Evolutionary conservation across 1,284 basidiomycete genomes (phyloP).

Genomic region (Irpex sp.): DNA sequence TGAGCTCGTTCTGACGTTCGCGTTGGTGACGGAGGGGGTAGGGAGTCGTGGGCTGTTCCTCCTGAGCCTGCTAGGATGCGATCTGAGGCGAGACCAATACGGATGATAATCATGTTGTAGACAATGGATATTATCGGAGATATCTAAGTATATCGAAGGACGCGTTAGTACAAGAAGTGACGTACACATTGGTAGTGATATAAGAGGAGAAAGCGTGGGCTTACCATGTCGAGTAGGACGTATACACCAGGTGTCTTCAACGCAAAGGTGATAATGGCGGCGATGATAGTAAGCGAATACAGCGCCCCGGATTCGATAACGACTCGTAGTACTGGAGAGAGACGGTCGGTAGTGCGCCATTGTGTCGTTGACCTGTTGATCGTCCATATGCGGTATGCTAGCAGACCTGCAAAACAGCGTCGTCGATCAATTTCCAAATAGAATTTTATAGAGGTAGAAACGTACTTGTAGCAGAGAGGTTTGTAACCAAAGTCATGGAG

Average conservation of each 20-base stretch:
- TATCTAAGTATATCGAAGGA: constrained; percentile 14
- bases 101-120: constrained; percentile 29
- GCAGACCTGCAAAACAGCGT: constrained; percentile 15
- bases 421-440: background rate
- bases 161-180: background rate
- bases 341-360: constrained; percentile 15
- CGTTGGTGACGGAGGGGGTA: background rate
- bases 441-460: background rate
- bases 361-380: constrained; percentile 20
- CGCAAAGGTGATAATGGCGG: constrained; percentile 30
- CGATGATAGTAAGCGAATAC: constrained; percentile 30
- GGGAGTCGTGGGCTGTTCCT: background rate
- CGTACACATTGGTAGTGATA: background rate
- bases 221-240: constrained; percentile 31
- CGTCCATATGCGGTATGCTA: constrained; percentile 26
- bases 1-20: background rate
- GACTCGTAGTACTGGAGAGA: constrained; percentile 26
- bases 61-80: constrained; percentile 6
- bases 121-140: constrained; percentile 29
- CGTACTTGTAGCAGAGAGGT: constrained; percentile 29
- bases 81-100: constrained; percentile 17
- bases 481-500: constrained; percentile 26
- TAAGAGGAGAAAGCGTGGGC: background rate
- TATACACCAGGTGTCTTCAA: constrained; percentile 28
- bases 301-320: constrained; percentile 32